These are phyloP conservation scores for Pseudogymnoascus sp. DNA, from an alignment of 2,329 filamentous ascomycete species.

Conservation along the genomic window DNA sequence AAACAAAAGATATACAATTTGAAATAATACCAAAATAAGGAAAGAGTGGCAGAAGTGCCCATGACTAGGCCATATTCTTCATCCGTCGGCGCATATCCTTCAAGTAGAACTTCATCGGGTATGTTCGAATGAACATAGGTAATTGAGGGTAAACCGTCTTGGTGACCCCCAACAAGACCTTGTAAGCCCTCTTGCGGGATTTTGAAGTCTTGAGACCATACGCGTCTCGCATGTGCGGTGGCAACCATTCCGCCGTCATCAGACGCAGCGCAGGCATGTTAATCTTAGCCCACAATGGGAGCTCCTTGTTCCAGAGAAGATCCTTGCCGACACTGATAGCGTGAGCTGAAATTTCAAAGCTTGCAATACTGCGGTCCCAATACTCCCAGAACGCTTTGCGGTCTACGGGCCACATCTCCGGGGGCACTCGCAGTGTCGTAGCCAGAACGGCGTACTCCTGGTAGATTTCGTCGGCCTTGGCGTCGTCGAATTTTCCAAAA, in stretches of 20 bases:
- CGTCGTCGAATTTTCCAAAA: constrained; percentile 28
- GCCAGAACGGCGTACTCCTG: constrained; percentile 26
- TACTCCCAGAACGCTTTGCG: constrained; percentile 26
- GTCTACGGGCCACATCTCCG: constrained; percentile 27
- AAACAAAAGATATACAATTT: background rate
- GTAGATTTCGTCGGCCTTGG: constrained; percentile 24
- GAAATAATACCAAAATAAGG: background rate
- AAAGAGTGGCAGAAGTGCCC: background rate
- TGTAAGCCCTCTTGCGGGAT: background rate
- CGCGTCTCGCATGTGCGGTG: constrained; percentile 22
- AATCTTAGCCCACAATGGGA: constrained; percentile 21
- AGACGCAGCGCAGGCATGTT: constrained; percentile 21
- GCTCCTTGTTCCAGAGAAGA: constrained; percentile 23
- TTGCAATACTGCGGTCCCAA: constrained; percentile 26
- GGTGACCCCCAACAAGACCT: constrained; percentile 13
- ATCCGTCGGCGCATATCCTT: constrained; percentile 21
- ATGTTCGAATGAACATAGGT: constrained; percentile 26
- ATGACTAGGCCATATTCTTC: background rate
- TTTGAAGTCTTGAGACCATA: constrained; percentile 19
- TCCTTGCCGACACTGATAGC: constrained; percentile 24
- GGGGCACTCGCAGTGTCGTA: constrained; percentile 27
- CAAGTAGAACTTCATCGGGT: constrained; percentile 20
- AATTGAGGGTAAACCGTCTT: constrained; percentile 29
- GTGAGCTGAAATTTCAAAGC: constrained; percentile 25
- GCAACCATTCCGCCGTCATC: constrained; percentile 21